A percentile compares a stretch with the other conserved stretches of the same genome.
Evolutionary conservation across 768 basidiomycete species (phyloP).

Genomic region (Amanita pallidorosea): DNA sequence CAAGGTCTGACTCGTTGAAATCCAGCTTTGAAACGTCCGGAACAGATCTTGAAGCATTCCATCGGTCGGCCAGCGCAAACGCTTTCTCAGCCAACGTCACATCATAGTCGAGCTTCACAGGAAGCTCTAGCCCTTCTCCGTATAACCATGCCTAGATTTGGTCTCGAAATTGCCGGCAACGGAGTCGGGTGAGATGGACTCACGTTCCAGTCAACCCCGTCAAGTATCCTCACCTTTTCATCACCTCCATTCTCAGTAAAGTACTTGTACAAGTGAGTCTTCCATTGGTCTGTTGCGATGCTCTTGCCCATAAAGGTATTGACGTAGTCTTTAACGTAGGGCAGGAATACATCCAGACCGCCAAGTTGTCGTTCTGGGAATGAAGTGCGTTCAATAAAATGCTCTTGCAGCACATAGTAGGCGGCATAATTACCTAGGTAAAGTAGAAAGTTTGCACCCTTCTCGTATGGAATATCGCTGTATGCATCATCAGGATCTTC

Average conservation of each 20-base stretch:
- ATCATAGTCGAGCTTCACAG: slow-evolving; percentile 70
- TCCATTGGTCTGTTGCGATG: slow-evolving; percentile 81
- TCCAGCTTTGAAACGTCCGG: slow-evolving; percentile 31
- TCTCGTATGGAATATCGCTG: slow-evolving; percentile 70
- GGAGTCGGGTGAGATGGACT: slow-evolving; percentile 13
- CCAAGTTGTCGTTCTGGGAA: slow-evolving; percentile 58
- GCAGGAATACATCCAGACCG: slow-evolving; percentile 76
- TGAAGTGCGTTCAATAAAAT: not conserved
- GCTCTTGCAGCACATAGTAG: not conserved
- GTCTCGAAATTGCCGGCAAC: not conserved
- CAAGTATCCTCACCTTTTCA: slow-evolving; percentile 54
- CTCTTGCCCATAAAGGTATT: slow-evolving; percentile 72
- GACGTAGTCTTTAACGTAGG: slow-evolving; percentile 78
- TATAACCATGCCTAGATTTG: slow-evolving; percentile 64
- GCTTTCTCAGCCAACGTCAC: slow-evolving; percentile 57
- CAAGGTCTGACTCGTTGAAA: slow-evolving; percentile 54
- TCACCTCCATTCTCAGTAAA: slow-evolving; percentile 46
- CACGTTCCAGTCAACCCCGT: slow-evolving; percentile 73
- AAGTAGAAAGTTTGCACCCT: slow-evolving; percentile 83
- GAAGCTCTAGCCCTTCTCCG: slow-evolving; percentile 67
- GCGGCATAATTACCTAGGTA: slow-evolving; percentile 49
- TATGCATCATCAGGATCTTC: slow-evolving; percentile 77
- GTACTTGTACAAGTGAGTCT: slow-evolving; percentile 64
- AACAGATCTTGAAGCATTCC: slow-evolving; percentile 53
- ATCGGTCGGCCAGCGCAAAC: slow-evolving; percentile 60